Conservation (phyloP, 208 protist genomes). For the Acanthamoeba culbertsoni region DNA sequence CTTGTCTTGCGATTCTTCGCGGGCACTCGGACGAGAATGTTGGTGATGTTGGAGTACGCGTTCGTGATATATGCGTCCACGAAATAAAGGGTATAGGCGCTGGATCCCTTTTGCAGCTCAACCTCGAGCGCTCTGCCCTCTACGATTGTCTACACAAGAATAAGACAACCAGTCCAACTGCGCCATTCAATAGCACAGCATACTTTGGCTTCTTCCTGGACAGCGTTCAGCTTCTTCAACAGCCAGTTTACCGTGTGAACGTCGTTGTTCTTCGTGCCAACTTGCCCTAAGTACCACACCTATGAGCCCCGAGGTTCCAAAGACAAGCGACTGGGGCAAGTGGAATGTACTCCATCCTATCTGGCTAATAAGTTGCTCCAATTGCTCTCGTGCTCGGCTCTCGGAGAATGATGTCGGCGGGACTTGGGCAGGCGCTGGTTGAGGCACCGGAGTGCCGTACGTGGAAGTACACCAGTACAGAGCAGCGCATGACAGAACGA, state of each 20-base stretch:
- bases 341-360: neutral
- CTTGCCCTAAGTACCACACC: neutral
- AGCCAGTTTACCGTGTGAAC: conserved; percentile 7
- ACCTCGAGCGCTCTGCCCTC: neutral
- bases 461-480: neutral
- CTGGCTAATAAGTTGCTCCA: conserved; percentile 2
- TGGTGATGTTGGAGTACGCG: conserved; percentile 36
- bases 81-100: conserved; percentile 14
- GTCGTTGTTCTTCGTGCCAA: conserved; percentile 45
- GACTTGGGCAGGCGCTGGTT: neutral
- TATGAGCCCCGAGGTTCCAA: neutral
- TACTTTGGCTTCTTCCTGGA: neutral
- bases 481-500: neutral
- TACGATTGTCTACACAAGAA: neutral
- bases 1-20: neutral
- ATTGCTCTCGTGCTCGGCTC: neutral
- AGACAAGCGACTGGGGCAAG: neutral
- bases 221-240: conserved; percentile 2
- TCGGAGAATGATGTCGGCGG: conserved; percentile 6
- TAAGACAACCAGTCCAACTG: neutral
- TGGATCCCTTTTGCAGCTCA: conserved; percentile 5
- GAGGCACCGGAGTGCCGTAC: neutral
- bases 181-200: no score
- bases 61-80: conserved; percentile 46
- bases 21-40: conserved; percentile 35